Evolutionary conservation across 1,139 yeast genomes (phyloP), one percentile per base, ranked within the genome.

Genomic region (Pichia sp.): DNA sequence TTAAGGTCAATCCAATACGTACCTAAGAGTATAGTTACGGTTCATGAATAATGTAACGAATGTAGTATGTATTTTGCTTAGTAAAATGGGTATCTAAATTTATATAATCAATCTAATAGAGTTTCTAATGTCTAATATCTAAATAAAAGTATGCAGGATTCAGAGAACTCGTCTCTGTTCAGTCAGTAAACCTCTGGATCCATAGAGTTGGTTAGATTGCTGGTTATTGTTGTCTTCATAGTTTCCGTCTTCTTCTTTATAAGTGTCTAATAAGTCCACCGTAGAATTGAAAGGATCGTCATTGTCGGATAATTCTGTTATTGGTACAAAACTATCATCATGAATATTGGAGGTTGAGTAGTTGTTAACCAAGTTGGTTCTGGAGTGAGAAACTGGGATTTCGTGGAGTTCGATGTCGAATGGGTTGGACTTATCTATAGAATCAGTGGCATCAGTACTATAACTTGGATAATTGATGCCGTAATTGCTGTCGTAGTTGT

Each of bases 1-100:
- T 71, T 59, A 73, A 73, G 57, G 67, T 70, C n/a, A 55, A 50
- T 34, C 58, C 59, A 6, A 44, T 54, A 19, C 46, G 42, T 8
- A 14, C 7, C 12, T 37, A 20, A 31, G n/a, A 28, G 31, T 19
- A 12, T 7, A 21, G 3, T 6, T 10, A 19, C 11, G 14, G 20
- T n/a, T n/a, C n/a, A n/a, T n/a, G n/a, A n/a, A n/a, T n/a, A n/a
- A n/a, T n/a, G n/a, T n/a, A n/a, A n/a, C n/a, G n/a, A n/a, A n/a
- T n/a, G n/a, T n/a, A n/a, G n/a, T n/a, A n/a, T n/a, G n/a, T n/a
- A n/a, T n/a, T n/a, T n/a, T n/a, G 27, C 27, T 18, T 22, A 34
- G 38, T 20, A 34, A 20, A 34, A 10, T 24, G 27, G 27, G 27
- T 24, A 24, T 24, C 27, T 24, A 24, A 24, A 24, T 24, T 14